Conservation (phyloP, 2,329 filamentous ascomycete genomes). For the Diaporthe ilicicola region DNA sequence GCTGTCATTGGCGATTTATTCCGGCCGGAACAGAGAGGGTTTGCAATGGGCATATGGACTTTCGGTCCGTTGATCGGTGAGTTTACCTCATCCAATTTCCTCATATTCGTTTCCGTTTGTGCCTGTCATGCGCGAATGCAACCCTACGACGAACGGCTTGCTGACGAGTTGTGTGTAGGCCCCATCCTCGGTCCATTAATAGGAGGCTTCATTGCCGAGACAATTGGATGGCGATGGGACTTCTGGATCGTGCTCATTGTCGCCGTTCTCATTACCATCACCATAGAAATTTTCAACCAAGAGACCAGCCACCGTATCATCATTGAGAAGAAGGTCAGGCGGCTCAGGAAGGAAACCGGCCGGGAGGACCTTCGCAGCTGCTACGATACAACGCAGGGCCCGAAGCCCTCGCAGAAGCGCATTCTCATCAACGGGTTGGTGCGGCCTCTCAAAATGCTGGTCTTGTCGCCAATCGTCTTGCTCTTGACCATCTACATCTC, state of each 20-base stretch:
- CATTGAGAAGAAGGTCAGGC: constrained; percentile 56
- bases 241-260: constrained; percentile 62
- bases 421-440: constrained; percentile 41
- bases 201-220: constrained; percentile 58
- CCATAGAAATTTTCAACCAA: constrained; percentile 51
- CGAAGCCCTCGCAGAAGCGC: constrained; percentile 39
- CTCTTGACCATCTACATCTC: constrained; percentile 58
- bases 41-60: constrained; percentile 60
- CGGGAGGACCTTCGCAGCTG: constrained; percentile 55
- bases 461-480: constrained; percentile 57
- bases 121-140: neutral
- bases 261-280: constrained; percentile 43
- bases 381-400: constrained; percentile 47
- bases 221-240: constrained; percentile 61
- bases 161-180: constrained; percentile 35
- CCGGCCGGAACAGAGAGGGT: constrained; percentile 54
- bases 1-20: constrained; percentile 65
- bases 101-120: neutral
- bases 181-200: constrained; percentile 57
- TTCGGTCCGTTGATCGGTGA: constrained; percentile 52
- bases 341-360: constrained; percentile 54
- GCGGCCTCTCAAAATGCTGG: constrained; percentile 48
- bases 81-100: too few relatives aligned
- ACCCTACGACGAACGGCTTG: neutral
- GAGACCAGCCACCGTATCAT: constrained; percentile 61